Evolutionary conservation across 177 flowering plant genomes (phyloP).

Genomic region (Tripterygium wilfordii): DNA sequence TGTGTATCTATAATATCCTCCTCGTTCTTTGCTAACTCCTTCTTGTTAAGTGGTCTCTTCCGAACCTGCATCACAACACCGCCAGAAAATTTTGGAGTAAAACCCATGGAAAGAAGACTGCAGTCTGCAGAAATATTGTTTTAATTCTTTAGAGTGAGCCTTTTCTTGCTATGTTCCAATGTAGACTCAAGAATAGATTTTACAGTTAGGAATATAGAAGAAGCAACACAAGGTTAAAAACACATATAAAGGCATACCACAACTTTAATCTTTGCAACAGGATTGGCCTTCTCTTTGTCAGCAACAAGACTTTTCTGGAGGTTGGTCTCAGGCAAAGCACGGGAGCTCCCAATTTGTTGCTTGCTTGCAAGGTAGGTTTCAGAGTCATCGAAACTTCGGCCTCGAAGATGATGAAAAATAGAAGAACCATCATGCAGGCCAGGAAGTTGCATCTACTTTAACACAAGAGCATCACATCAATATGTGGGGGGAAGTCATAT

Average conservation of each 20-base stretch:
- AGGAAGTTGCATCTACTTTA: conserved; percentile 46
- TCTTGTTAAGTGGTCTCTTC: conserved; percentile 89
- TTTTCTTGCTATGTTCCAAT: no score
- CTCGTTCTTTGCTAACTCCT: conserved; percentile 76
- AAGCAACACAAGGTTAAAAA: neutral
- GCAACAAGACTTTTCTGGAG: conserved; percentile 36
- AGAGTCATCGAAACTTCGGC: conserved; percentile 72
- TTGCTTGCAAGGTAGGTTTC: conserved; percentile 40
- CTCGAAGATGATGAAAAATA: conserved; percentile 35
- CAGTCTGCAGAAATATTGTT: no score
- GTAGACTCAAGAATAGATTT: no score
- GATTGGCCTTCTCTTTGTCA: conserved; percentile 46
- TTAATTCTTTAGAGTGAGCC: no score
- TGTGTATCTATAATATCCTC: conserved; percentile 68
- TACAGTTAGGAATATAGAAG: neutral
- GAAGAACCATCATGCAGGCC: conserved; percentile 37
- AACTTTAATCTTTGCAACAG: conserved; percentile 72
- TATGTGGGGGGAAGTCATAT: no score
- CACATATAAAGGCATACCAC: conserved; percentile 70
- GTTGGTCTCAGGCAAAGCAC: conserved; percentile 40
- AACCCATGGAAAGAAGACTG: no score
- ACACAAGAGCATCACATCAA: no score
- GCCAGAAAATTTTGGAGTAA: neutral
- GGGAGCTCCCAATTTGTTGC: conserved; percentile 40
- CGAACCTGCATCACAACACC: conserved; percentile 77